Evolutionary conservation across 495 filamentous ascomycete genomes (phyloP).

Genomic region (Penicillium bialowiezense): DNA sequence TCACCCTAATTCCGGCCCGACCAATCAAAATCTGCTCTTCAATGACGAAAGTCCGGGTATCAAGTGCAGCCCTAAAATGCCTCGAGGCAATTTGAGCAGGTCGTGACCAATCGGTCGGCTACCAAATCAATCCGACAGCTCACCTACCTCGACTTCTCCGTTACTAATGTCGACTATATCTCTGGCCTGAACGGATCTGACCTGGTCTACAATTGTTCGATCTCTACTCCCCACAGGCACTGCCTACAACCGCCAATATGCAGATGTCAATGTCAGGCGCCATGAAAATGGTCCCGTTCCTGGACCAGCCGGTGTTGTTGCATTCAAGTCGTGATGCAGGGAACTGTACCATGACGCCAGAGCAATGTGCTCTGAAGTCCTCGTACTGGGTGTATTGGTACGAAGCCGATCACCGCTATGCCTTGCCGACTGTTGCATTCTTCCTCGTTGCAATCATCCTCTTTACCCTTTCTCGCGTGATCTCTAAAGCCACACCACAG

Average conservation of each 20-base stretch:
- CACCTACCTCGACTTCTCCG: no score
- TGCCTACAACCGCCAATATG: background rate
- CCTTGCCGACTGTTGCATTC: slow-evolving; percentile 48
- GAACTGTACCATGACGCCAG: slow-evolving; percentile 43
- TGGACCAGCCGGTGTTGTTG: slow-evolving; percentile 47
- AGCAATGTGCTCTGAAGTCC: slow-evolving; percentile 45
- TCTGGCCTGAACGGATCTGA: no score
- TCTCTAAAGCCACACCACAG: slow-evolving; percentile 18
- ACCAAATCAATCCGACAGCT: background rate
- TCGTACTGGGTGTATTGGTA: slow-evolving; percentile 53
- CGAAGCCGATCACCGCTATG: slow-evolving; percentile 51
- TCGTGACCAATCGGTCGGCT: background rate
- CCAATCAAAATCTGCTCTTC: background rate
- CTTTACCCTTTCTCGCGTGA: slow-evolving; percentile 40
- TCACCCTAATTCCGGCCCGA: background rate
- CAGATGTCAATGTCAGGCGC: background rate
- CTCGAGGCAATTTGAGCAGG: background rate
- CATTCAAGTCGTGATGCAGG: slow-evolving; percentile 41
- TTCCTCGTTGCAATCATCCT: slow-evolving; percentile 44
- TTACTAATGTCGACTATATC: no score
- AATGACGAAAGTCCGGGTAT: background rate
- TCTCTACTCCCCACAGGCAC: background rate
- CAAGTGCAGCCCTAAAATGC: background rate
- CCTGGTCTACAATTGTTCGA: background rate
- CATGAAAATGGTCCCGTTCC: slow-evolving; percentile 34